Conservation (phyloP, 495 filamentous ascomycete genomes). For the Viridothelium virens region DNA sequence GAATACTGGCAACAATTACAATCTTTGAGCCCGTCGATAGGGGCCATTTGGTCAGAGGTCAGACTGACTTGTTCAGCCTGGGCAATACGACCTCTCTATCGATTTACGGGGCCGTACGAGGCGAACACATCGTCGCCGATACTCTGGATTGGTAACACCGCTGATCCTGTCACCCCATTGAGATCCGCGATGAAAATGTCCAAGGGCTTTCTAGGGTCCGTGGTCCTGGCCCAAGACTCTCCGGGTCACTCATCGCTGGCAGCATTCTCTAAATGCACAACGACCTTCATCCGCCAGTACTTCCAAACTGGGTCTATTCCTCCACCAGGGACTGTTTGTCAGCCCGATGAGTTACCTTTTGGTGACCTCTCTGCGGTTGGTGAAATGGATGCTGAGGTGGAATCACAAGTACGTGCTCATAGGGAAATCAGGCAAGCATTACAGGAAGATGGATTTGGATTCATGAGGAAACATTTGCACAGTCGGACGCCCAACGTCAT, state of each 20-base stretch:
- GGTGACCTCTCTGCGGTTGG: neutral
- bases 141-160: constrained; percentile 48
- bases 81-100: constrained; percentile 50
- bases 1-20: constrained; percentile 41
- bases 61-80: constrained; percentile 50
- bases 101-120: constrained; percentile 42
- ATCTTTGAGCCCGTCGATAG: constrained; percentile 43
- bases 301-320: constrained; percentile 33
- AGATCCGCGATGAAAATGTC: constrained; percentile 45
- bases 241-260: constrained; percentile 38
- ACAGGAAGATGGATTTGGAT: neutral
- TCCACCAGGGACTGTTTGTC: constrained; percentile 25
- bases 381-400: neutral
- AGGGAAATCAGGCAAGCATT: neutral
- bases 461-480: neutral
- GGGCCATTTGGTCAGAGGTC: constrained; percentile 52
- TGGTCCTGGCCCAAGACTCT: constrained; percentile 48
- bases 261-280: constrained; percentile 29
- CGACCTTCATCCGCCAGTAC: constrained; percentile 24
- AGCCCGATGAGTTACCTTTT: constrained; percentile 20
- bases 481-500: neutral
- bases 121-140: constrained; percentile 48
- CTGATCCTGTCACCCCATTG: constrained; percentile 51
- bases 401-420: neutral
- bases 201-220: constrained; percentile 43